Evolutionary conservation across 2,329 filamentous ascomycete species (phyloP).

Genomic region (Calonectria pteridis): DNA sequence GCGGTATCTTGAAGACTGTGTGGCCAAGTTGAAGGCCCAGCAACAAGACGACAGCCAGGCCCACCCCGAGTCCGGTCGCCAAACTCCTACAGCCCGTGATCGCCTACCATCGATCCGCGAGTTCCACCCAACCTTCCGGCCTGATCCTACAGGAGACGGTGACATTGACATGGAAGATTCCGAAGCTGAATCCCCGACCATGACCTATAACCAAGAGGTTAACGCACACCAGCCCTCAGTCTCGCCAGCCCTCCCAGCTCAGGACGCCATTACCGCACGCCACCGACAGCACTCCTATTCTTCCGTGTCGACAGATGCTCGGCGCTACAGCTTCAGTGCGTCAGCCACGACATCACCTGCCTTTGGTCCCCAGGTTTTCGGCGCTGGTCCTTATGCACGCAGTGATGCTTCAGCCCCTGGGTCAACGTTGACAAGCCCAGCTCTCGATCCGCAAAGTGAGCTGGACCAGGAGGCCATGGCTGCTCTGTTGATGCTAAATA

Average conservation of each 20-base stretch:
- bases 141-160: conserved; percentile 48
- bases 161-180: conserved; percentile 74
- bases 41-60: conserved; percentile 51
- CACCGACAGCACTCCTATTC: conserved; percentile 67
- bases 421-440: conserved; percentile 71
- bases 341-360: conserved; percentile 68
- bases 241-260: conserved; percentile 64
- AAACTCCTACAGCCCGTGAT: conserved; percentile 43
- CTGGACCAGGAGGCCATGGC: conserved; percentile 85
- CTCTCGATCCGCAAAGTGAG: conserved; percentile 67
- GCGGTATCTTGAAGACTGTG: conserved; percentile 91
- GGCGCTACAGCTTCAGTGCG: conserved; percentile 63
- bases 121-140: conserved; percentile 57
- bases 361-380: conserved; percentile 63
- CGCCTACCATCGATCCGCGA: conserved; percentile 53
- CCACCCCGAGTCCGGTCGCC: conserved; percentile 44
- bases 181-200: conserved; percentile 62
- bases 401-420: conserved; percentile 57
- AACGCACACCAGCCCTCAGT: conserved; percentile 60
- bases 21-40: conserved; percentile 80
- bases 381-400: conserved; percentile 53
- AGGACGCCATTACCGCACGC: conserved; percentile 51
- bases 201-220: conserved; percentile 49
- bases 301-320: conserved; percentile 63
- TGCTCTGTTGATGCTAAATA: conserved; percentile 89